Evolutionary conservation across 345 rosid species (phyloP), one percentile per base, ranked within the genome.

Genomic region (Hirschfeldia incana): DNA sequence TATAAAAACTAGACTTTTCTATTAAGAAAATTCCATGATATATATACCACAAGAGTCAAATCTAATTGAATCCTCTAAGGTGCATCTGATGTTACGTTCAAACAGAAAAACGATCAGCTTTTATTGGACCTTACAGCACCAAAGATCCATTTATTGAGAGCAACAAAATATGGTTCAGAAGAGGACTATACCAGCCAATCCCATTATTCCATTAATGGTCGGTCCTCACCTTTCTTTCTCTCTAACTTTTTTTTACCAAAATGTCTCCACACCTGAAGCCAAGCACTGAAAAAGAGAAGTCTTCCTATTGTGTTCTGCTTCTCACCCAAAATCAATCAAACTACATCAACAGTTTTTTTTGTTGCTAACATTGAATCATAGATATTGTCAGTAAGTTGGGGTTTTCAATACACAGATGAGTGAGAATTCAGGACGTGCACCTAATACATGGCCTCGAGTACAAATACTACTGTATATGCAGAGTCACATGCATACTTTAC

Each of bases 401-500:
- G 36, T 76, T 26, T 70, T 49, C 32, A 77, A 36, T 70, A 70
- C 59, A 70, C 65, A 77, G 32, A 70, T 44, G 15, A 44, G 51
- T 11, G 13, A 44, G 67, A 67, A 55, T 70, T 37, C 58, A 70
- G 65, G 80, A 70, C n/a, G 70, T 64, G 71, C 8, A 78, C 81
- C 76, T 65, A 80, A 69, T 69, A 74, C 79, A 74, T 37, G 27
- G 49, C 53, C 65, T 79, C 63, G 57, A 51, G 59, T 73, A 73
- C 78, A 79, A 34, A 69, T 33, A 60, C 74, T 66, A 44, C 51
- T 44, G 51, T 44, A 72, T 44, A 78, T 60, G 74, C 78, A 66
- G 58, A 73, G 65, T 74, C 83, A 74, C 83, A 80, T 80, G 79
- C 67, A 62, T 69, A 80, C 83, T 37, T 80, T 69, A 74, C 75